Percentiles rank a stretch among this genome's conserved stretches.
Evolutionary conservation across 2,329 filamentous ascomycete genomes (phyloP).

Genomic region (Neoscytalidium dimidiatum): DNA sequence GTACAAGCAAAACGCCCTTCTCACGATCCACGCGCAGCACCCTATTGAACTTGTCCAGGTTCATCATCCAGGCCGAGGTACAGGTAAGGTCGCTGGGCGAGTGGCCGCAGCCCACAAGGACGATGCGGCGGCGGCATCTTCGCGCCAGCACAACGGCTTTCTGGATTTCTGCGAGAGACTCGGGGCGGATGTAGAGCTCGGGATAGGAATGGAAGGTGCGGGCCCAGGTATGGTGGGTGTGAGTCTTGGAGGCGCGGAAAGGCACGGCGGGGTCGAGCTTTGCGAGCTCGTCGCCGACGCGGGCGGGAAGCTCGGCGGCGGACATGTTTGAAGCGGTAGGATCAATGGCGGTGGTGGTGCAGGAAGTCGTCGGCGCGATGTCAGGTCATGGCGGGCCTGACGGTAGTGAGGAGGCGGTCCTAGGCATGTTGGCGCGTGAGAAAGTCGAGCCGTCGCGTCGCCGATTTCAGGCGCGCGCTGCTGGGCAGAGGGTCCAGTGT

Average conservation of each 20-base stretch:
- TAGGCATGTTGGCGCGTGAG: constrained; percentile 1
- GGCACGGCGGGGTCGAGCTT: constrained; percentile 64
- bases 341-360: not conserved
- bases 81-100: constrained; percentile 91
- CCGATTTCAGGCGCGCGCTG: not conserved
- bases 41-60: constrained; percentile 79
- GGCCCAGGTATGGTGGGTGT: constrained; percentile 92
- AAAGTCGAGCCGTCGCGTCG: not conserved
- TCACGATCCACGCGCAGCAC: constrained; percentile 70
- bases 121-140: constrained; percentile 76
- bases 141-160: constrained; percentile 80
- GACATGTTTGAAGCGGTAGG: not conserved
- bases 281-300: constrained; percentile 57
- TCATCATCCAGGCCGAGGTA: constrained; percentile 91
- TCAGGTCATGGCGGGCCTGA: constrained; percentile 3
- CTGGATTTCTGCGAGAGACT: constrained; percentile 77
- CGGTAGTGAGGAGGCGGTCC: not conserved
- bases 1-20: constrained; percentile 69
- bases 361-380: not conserved
- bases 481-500: not conserved
- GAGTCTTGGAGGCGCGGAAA: constrained; percentile 72
- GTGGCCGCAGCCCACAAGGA: constrained; percentile 87
- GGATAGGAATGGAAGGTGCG: constrained; percentile 86
- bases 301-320: constrained; percentile 40
- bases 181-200: constrained; percentile 87